A percentile compares a stretch with the other conserved stretches of the same genome.
phyloP scores from a whole-genome alignment of 345 rosid species.

The Eucalyptus pumila region DNA sequence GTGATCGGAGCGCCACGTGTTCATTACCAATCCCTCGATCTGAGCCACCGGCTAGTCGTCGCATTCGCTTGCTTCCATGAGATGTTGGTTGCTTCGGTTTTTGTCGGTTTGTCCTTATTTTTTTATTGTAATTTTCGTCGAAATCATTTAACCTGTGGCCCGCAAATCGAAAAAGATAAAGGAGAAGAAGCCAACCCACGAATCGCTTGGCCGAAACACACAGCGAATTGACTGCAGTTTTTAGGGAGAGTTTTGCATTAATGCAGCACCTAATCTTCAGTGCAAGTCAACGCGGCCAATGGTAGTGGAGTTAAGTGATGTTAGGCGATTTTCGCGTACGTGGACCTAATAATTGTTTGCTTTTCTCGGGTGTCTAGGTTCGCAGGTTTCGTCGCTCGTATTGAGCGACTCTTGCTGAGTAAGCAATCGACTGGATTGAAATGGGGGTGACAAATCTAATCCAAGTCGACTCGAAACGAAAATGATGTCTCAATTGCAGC shows the following conservation, averaged over 20 bases:
- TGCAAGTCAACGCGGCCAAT: background rate
- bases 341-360: background rate
- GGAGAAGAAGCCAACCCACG: background rate
- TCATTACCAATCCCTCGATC: background rate
- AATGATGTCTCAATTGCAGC: background rate
- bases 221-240: background rate
- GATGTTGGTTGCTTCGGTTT: background rate
- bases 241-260: background rate
- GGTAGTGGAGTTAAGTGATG: background rate
- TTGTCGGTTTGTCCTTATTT: background rate
- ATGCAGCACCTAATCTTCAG: background rate
- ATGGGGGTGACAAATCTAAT: background rate
- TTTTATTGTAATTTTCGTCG: background rate
- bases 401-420: background rate
- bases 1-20: background rate
- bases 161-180: background rate
- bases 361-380: background rate
- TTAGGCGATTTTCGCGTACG: background rate
- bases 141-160: background rate
- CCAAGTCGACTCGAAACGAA: background rate
- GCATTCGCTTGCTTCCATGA: background rate
- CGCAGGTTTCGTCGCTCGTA: background rate
- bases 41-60: background rate
- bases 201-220: background rate
- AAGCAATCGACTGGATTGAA: background rate